These are phyloP conservation scores for Diaporthe capsici DNA, from an alignment of 2,329 filamentous ascomycete genomes.

Conservation along the genomic window DNA sequence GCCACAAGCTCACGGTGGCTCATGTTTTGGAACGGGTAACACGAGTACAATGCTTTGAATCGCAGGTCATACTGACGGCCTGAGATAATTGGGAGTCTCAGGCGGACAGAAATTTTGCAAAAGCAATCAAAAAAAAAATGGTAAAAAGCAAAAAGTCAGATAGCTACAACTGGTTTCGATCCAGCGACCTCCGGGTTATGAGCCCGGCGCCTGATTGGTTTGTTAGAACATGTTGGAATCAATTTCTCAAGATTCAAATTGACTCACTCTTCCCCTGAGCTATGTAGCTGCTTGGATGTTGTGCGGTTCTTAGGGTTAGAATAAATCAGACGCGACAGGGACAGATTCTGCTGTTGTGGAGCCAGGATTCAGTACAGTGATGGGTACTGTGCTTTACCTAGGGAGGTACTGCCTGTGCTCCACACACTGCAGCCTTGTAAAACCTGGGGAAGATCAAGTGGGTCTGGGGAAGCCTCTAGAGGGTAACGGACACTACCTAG, in stretches of 20 bases:
- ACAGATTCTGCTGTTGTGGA: constrained; percentile 19
- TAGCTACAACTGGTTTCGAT: constrained; percentile 43
- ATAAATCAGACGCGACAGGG: not conserved
- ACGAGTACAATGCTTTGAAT: no score
- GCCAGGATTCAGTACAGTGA: not conserved
- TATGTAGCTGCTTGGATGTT: constrained; percentile 34
- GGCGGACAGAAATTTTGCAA: not conserved
- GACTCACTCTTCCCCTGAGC: constrained; percentile 42
- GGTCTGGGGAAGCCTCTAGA: constrained; percentile 3
- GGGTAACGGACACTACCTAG: not conserved
- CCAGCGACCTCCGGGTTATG: constrained; percentile 43
- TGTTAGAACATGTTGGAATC: constrained; percentile 6
- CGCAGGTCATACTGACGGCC: not conserved
- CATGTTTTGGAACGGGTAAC: no score
- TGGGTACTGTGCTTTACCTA: not conserved
- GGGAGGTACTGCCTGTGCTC: not conserved
- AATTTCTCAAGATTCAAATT: not conserved
- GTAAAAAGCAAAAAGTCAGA: constrained; percentile 5
- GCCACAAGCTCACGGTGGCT: not conserved
- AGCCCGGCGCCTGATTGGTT: constrained; percentile 38
- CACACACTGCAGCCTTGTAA: constrained; percentile 22
- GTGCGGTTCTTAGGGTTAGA: not conserved
- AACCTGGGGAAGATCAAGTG: constrained; percentile 15
- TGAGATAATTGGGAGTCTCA: not conserved
- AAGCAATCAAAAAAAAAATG: not conserved